phyloP scores from a whole-genome alignment of 1,139 yeast genomes.

The Yamadazyma sp. region DNA sequence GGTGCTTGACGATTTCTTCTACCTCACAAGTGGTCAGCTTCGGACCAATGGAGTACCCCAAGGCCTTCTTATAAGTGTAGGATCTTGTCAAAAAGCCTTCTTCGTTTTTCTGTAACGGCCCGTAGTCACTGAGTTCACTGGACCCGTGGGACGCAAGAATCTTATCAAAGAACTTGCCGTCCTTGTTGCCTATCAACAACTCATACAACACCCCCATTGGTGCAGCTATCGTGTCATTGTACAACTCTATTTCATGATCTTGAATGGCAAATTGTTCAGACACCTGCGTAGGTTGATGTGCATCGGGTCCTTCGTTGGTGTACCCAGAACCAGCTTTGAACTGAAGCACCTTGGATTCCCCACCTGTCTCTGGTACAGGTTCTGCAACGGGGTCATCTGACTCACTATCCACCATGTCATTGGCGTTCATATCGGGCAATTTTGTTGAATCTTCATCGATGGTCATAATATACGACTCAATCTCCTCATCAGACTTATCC shows the following conservation, averaged over 20 bases:
- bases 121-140: slow-evolving; percentile 43
- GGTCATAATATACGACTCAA: slow-evolving; percentile 34
- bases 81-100: slow-evolving; percentile 33
- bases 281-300: slow-evolving; percentile 34
- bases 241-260: slow-evolving; percentile 32
- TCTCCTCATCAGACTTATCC: slow-evolving; percentile 10
- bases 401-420: slow-evolving; percentile 15
- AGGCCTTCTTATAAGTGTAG: slow-evolving; percentile 45
- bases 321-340: slow-evolving; percentile 35
- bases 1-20: slow-evolving; percentile 42
- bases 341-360: slow-evolving; percentile 19
- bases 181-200: slow-evolving; percentile 44
- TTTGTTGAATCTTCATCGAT: slow-evolving; percentile 29
- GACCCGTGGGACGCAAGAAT: slow-evolving; percentile 49
- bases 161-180: slow-evolving; percentile 39
- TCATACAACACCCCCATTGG: slow-evolving; percentile 54
- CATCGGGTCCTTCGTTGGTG: slow-evolving; percentile 37
- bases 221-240: slow-evolving; percentile 36
- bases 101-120: slow-evolving; percentile 34
- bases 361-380: slow-evolving; percentile 4
- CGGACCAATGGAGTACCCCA: slow-evolving; percentile 59
- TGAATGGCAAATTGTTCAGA: slow-evolving; percentile 13
- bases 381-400: slow-evolving; percentile 7
- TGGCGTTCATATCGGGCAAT: slow-evolving; percentile 15
- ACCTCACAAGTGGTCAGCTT: slow-evolving; percentile 55